Percentiles rank a stretch among this genome's conserved stretches.
Evolutionary conservation across 345 rosid species (phyloP).

Genomic region (Punica granatum): DNA sequence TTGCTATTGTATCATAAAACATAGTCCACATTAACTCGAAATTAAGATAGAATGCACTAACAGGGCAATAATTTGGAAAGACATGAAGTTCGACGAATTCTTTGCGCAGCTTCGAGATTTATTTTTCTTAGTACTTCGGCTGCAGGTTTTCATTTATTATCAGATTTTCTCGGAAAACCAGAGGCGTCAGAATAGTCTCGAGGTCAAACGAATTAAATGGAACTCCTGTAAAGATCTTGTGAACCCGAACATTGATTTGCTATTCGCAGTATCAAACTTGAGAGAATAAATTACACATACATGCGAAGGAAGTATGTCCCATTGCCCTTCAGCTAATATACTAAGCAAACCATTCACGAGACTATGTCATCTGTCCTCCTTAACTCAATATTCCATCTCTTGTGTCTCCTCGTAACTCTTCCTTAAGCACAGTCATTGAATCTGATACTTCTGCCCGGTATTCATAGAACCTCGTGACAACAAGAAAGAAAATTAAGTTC

Average conservation of each 20-base stretch:
- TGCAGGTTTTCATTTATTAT: too few species aligned
- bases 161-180: too few species aligned
- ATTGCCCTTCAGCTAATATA: neutral
- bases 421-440: constrained; percentile 39
- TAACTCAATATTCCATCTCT: neutral
- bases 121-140: too few species aligned
- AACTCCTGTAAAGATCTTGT: neutral
- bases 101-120: neutral
- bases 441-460: constrained; percentile 64
- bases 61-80: too few species aligned
- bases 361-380: neutral
- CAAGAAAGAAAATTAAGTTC: constrained; percentile 55
- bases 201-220: neutral
- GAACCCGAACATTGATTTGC: neutral
- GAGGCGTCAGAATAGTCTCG: neutral
- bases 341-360: neutral
- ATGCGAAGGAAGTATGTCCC: neutral
- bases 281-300: neutral
- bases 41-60: too few species aligned
- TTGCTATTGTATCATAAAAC: neutral
- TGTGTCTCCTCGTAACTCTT: constrained; percentile 19
- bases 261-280: neutral
- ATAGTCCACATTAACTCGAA: neutral
- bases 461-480: constrained; percentile 44
- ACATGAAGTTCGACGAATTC: neutral